Evolutionary conservation across 176 grass and related monocot species (phyloP).

Genomic region (Puya raimondii): DNA sequence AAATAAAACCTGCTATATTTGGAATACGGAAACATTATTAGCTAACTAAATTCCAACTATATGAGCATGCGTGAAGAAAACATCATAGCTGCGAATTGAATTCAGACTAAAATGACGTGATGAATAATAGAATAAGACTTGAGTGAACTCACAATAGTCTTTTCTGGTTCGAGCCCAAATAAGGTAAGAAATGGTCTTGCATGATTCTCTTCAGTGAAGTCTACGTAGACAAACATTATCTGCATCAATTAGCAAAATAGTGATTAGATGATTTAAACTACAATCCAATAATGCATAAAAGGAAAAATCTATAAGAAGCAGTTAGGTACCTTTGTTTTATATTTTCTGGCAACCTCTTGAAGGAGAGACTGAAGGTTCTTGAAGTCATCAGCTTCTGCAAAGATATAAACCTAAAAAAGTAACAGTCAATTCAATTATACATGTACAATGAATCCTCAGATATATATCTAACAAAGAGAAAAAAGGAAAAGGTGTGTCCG

Average conservation of each 20-base stretch:
- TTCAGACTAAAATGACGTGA: not conserved
- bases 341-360: constrained; percentile 63
- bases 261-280: not conserved
- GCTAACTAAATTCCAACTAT: no score
- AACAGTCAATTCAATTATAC: constrained; percentile 25
- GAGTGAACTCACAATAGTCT: constrained; percentile 49
- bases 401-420: constrained; percentile 61
- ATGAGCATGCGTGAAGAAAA: no score
- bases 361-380: constrained; percentile 49
- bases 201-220: constrained; percentile 84
- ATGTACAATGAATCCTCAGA: constrained; percentile 5
- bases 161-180: constrained; percentile 70
- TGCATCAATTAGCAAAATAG: constrained; percentile 24
- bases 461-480: not conserved
- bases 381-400: constrained; percentile 73
- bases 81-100: no score
- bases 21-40: no score
- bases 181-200: constrained; percentile 89
- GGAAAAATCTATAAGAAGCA: constrained; percentile 7
- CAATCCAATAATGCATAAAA: not conserved
- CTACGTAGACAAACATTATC: constrained; percentile 96
- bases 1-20: not conserved
- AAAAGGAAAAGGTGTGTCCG: not conserved
- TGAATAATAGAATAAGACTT: constrained; percentile 3
- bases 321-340: constrained; percentile 71